Evolutionary conservation across 441 rosid genomes (phyloP), one percentile per base, ranked within the genome.

Genomic region (Brassica hybrid): DNA sequence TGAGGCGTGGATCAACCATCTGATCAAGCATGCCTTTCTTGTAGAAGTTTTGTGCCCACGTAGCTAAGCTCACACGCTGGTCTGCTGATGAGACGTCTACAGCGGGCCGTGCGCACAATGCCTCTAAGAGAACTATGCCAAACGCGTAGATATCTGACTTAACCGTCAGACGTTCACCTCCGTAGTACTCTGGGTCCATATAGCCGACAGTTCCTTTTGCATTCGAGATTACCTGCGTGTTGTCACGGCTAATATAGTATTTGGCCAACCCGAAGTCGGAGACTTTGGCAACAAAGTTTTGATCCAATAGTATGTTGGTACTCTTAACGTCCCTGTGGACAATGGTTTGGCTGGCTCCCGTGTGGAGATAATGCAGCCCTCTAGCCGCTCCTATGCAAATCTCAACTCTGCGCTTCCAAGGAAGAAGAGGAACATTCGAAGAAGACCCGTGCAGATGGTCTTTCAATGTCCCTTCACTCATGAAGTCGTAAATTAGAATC

Each of bases 191-290:
- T 0, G 99, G 98, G 83, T 95, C 99, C 83, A 95, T 81, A 72
- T 95, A 95, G 21, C 99, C 99, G 23, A 95, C 93, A 73, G 98
- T 93, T 27, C 99, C 99, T 85, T 94, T 94, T 94, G 90, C 99
- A 25, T 25, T 25, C 27, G 27, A 25, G 27, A 25, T 94, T 69
- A 94, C 99, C 72, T 95, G 99, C n/a, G 98, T 95, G 82, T 91
- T 89, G 88, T 95, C 99, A 88, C 93, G 82, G 7, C 93, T 77
- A 17, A 98, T 98, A 80, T 96, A 23, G 98, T 94, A 82, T 94
- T 94, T 4, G 99, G 93, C 27, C 81, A 94, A 74, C 13, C 99
- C 99, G 43, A 94, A 94, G 76, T 94, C 99, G 36, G 99, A 93
- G 77, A 94, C 99, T 86, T 94, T 94, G 3, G 99, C 99, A 16